Percentiles rank a stretch among this genome's conserved stretches.
Conservation (phyloP, 2,329 filamentous ascomycete species). For the Epichloe uncinata region DNA sequence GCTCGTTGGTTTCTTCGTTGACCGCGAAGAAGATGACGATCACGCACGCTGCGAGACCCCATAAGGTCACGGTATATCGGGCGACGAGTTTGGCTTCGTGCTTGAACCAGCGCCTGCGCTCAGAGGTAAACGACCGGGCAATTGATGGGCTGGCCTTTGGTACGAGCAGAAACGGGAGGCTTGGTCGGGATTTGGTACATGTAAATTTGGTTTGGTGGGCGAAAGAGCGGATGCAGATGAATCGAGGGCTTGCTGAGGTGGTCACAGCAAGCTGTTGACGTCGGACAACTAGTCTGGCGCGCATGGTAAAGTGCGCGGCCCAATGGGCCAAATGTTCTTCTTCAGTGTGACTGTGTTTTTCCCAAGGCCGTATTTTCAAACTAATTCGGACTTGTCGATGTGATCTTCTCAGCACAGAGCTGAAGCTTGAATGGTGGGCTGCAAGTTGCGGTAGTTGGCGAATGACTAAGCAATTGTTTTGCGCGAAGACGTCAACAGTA, state of each 20-base stretch:
- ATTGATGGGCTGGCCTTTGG: constrained; percentile 38
- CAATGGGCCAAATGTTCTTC: constrained; percentile 2
- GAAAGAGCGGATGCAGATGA: constrained; percentile 14
- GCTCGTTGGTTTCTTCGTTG: constrained; percentile 62
- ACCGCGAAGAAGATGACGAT: constrained; percentile 51
- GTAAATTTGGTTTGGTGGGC: constrained; percentile 16
- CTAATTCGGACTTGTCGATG: neutral
- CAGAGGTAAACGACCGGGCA: constrained; percentile 66
- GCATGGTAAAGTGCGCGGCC: constrained; percentile 19
- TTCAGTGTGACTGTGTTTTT: neutral
- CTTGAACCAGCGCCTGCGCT: constrained; percentile 56
- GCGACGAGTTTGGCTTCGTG: constrained; percentile 56
- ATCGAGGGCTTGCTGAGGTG: constrained; percentile 8
- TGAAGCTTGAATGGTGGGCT: neutral
- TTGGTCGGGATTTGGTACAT: constrained; percentile 19
- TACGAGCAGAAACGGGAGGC: constrained; percentile 35
- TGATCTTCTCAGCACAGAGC: neutral
- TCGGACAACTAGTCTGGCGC: constrained; percentile 24
- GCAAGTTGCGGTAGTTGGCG: neutral
- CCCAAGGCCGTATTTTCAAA: neutral
- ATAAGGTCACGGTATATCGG: constrained; percentile 54
- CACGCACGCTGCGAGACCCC: constrained; percentile 47
- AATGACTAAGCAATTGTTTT: constrained; percentile 4
- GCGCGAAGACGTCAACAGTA: neutral
- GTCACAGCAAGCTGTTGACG: constrained; percentile 9